phyloP scores from a whole-genome alignment of 208 protist genomes.

The Acanthamoeba pearcei region DNA sequence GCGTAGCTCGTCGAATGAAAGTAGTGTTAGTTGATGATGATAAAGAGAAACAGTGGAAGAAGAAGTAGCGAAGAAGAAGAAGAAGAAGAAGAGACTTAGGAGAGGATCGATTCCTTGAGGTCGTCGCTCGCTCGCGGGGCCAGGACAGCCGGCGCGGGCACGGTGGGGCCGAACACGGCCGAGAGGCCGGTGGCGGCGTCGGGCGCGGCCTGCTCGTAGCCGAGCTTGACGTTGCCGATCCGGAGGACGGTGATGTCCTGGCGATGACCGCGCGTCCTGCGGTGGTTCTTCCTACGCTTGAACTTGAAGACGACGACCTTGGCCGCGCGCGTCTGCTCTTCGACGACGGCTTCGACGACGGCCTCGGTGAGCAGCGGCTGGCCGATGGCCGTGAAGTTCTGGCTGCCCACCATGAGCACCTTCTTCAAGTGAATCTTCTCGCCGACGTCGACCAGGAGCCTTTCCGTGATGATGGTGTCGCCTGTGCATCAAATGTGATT shows the following conservation, averaged over 20 bases:
- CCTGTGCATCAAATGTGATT: neutral
- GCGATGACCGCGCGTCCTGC: slow-evolving; percentile 36
- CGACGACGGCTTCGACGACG: slow-evolving; percentile 39
- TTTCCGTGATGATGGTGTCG: neutral
- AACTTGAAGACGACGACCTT: slow-evolving; percentile 64
- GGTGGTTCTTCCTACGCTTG: slow-evolving; percentile 54
- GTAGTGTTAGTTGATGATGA: neutral
- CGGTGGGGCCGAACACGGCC: neutral
- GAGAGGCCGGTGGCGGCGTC: slow-evolving; percentile 29
- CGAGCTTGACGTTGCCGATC: slow-evolving; percentile 42
- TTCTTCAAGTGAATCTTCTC: slow-evolving; percentile 30
- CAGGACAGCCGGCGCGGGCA: neutral
- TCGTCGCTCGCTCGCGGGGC: neutral
- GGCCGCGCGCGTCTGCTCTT: slow-evolving; percentile 36
- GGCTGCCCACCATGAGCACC: slow-evolving; percentile 36
- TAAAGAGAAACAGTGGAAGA: neutral
- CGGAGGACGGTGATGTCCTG: slow-evolving; percentile 57
- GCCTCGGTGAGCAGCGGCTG: slow-evolving; percentile 43
- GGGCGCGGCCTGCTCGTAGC: slow-evolving; percentile 32
- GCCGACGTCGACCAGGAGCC: slow-evolving; percentile 5
- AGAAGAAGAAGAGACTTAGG: neutral
- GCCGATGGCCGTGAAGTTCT: slow-evolving; percentile 64
- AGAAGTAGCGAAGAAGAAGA: neutral
- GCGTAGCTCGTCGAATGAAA: neutral
- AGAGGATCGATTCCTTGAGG: neutral